Base-by-base conservation (phyloP, 495 filamentous ascomycete genomes). In the Hypoxylon subgilvum region DNA sequence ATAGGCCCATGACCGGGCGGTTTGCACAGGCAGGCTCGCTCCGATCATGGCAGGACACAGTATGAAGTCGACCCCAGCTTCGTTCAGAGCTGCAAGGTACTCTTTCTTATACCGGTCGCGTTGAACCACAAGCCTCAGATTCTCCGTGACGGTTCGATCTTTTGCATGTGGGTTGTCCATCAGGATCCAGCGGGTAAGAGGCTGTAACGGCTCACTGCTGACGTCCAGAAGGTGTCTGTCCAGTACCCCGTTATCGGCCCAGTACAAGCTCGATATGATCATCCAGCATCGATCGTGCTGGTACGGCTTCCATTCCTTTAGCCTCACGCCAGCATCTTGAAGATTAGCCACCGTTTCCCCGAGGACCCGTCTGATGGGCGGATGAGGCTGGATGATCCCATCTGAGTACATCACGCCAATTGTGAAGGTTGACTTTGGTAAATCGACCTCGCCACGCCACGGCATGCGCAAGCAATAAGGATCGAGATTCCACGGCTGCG, bases 391-490 rank as follows among this genome's bases (percentile, higher is more conserved):
- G 18, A 89, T 84, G n/a, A 86, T 71, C 21, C 82, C 84, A 63
- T 93, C 89, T 69, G 87, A 74, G 82, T 83, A 86, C 43, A 91
- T 73, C 16, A 93, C 82, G 2, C 73, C 89, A 19, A 93, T 69
- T 40, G 83, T 87, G 34, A n/a, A n/a, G 91, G 72, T 49, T 79
- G 76, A 41, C 70, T 74, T 0, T 56, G 34, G 10, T 53, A 74
- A n/a, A 66, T 51, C 31, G 61, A 51, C 42, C 41, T 25, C 23
- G 39, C 32, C 51, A 61, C 46, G 46, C 75, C 71, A 57, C 69
- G 82, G 86, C 87, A 89, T 1, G 83, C n/a, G n/a, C n/a, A n/a
- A n/a, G n/a, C n/a, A n/a, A 86, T 63, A 3, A 88, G 58, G 0
- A 72, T 75, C n/a, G n/a, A n/a, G n/a, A n/a, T n/a, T n/a, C 86